These are phyloP conservation scores for Bolboschoenus planiculmis DNA, from an alignment of 176 grass and related monocot species.

Conservation along the genomic window DNA sequence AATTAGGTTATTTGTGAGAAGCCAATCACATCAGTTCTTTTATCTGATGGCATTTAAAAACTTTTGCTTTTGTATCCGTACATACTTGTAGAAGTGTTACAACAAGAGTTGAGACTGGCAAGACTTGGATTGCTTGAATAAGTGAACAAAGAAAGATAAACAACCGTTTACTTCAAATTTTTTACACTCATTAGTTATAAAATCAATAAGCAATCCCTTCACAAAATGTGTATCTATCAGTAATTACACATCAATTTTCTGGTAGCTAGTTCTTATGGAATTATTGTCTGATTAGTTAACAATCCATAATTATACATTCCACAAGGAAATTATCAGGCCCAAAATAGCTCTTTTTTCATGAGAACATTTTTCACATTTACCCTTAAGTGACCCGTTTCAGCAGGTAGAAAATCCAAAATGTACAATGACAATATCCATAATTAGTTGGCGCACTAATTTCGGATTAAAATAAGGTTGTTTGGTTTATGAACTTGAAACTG, in stretches of 20 bases:
- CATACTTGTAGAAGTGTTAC: no score
- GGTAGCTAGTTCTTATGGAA: background rate
- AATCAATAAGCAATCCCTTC: background rate
- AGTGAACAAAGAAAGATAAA: background rate
- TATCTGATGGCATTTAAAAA: no score
- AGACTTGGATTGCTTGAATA: no score
- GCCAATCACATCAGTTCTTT: no score
- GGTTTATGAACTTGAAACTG: no score
- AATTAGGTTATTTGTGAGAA: no score
- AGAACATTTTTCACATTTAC: background rate
- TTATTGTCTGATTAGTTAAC: background rate
- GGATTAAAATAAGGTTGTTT: background rate
- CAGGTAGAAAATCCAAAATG: background rate
- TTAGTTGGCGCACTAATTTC: background rate
- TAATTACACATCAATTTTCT: background rate
- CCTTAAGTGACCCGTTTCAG: background rate
- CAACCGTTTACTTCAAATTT: background rate
- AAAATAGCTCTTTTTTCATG: background rate
- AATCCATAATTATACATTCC: background rate
- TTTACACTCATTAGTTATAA: background rate
- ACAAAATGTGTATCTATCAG: background rate
- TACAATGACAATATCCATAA: background rate
- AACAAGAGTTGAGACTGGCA: no score
- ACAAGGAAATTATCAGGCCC: background rate
- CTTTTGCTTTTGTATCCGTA: no score